These are phyloP conservation scores for Sarocladium kiliense DNA, from an alignment of 2,329 filamentous ascomycete species.

Conservation along the genomic window DNA sequence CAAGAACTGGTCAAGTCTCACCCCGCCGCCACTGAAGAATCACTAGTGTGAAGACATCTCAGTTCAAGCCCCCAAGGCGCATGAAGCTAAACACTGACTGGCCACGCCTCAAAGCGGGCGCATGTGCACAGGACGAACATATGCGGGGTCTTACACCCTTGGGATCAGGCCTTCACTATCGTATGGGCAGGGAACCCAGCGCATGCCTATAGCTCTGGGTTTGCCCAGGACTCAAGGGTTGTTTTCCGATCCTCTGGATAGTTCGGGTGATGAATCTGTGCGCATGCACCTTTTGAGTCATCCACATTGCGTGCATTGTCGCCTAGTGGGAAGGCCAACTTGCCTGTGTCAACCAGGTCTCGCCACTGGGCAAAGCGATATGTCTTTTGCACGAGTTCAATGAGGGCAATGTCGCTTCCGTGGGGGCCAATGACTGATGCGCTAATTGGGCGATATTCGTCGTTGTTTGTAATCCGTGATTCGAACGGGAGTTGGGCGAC, in stretches of 20 bases:
- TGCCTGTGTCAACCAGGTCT: conserved; percentile 22
- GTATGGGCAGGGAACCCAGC: neutral
- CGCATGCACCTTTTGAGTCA: conserved; percentile 9
- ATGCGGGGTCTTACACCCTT: neutral
- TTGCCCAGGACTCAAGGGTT: neutral
- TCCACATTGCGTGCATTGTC: conserved; percentile 12
- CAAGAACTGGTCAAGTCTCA: neutral
- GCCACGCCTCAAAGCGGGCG: neutral
- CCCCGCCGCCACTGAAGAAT: neutral
- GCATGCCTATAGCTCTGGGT: neutral
- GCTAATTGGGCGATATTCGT: conserved; percentile 25
- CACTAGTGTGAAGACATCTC: neutral
- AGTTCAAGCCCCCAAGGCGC: neutral
- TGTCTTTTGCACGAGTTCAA: conserved; percentile 23
- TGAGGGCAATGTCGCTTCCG: conserved; percentile 20
- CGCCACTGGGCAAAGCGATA: conserved; percentile 20
- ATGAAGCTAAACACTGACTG: neutral
- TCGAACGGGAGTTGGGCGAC: conserved; percentile 25
- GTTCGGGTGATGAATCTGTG: neutral
- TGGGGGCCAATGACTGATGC: conserved; percentile 23
- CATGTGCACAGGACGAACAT: neutral
- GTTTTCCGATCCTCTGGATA: neutral
- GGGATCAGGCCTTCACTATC: neutral
- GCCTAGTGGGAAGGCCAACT: conserved; percentile 22
- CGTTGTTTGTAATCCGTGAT: conserved; percentile 21